Evolutionary conservation across 2,329 filamentous ascomycete species (phyloP).

Genomic region (Pseudocercospora pini-densiflorae): DNA sequence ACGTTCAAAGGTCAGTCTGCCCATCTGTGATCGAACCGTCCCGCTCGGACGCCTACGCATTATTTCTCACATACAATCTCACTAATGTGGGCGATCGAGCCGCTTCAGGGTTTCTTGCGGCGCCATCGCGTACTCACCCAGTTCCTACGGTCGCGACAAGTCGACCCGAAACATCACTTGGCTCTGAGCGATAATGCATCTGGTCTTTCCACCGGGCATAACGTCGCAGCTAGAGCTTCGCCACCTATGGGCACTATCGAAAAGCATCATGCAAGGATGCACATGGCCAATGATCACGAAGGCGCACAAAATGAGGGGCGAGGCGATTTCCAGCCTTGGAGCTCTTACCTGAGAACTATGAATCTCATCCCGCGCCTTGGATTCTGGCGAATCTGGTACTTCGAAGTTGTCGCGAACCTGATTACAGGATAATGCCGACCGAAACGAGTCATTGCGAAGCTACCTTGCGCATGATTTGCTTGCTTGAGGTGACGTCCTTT

Average conservation of each 20-base stretch:
- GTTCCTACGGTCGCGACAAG: constrained; percentile 12
- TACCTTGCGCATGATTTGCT: constrained; percentile 13
- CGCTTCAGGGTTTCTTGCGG: constrained; percentile 8
- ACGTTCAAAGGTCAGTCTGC: constrained; percentile 18
- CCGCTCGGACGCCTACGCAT: constrained; percentile 26
- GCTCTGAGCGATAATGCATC: constrained; percentile 22
- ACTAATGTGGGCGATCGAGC: constrained; percentile 26
- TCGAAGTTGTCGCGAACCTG: constrained; percentile 9
- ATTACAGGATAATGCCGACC: constrained; percentile 7
- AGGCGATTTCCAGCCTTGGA: constrained; percentile 1
- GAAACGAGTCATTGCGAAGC: constrained; percentile 14
- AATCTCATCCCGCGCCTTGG: constrained; percentile 23
- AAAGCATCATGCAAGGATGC: constrained; percentile 23
- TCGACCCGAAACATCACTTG: constrained; percentile 20
- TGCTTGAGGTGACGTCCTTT: constrained; percentile 15
- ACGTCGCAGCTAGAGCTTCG: constrained; percentile 28
- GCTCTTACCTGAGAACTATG: constrained; percentile 7
- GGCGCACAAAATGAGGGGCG: constrained; percentile 18
- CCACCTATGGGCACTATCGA: constrained; percentile 20
- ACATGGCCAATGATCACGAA: constrained; percentile 23
- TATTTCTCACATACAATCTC: constrained; percentile 28
- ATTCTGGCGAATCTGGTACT: constrained; percentile 5
- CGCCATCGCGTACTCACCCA: constrained; percentile 13
- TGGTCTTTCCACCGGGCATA: constrained; percentile 9
- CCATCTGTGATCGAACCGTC: constrained; percentile 24